Percentiles rank a stretch among this genome's conserved stretches.
Evolutionary conservation across 345 rosid genomes (phyloP).

Genomic region (Dovyalis caffra): DNA sequence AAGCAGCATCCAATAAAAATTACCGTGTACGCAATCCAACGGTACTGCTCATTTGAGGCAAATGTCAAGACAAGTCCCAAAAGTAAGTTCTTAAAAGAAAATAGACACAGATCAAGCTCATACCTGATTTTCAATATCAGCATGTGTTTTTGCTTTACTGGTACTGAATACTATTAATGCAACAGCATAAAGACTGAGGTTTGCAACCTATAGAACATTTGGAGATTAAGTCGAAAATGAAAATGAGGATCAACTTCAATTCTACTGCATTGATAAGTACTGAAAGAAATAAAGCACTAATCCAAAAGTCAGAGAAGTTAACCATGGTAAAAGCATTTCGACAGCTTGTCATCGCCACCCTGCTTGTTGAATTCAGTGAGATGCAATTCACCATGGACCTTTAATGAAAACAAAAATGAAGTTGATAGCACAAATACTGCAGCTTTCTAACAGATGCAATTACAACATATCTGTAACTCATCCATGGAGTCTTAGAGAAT

Average conservation of each 20-base stretch:
- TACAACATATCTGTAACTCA: background rate
- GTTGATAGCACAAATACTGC: background rate
- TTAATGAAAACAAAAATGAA: conserved; percentile 18
- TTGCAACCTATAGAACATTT: conserved; percentile 63
- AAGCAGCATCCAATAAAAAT: conserved; percentile 80
- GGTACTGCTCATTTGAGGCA: conserved; percentile 53
- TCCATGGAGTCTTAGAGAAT: background rate
- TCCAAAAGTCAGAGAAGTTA: conserved; percentile 12
- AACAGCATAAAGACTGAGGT: conserved; percentile 77
- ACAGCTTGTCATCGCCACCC: conserved; percentile 85
- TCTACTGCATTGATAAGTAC: background rate
- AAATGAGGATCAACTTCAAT: conserved; percentile 6
- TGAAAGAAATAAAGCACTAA: background rate
- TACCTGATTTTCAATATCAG: conserved; percentile 79
- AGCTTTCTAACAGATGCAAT: background rate
- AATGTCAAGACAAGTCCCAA: conserved; percentile 15
- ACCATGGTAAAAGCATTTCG: conserved; percentile 98
- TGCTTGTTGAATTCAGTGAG: conserved; percentile 78
- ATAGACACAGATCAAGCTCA: background rate
- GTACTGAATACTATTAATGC: conserved; percentile 67
- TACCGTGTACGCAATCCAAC: conserved; percentile 86
- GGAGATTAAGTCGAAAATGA: background rate
- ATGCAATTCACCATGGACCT: conserved; percentile 97
- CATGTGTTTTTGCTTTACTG: conserved; percentile 46
- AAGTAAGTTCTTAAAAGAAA: conserved; percentile 8